These are phyloP conservation scores for Gryganskiella cystojenkinii DNA, from an alignment of 192 early-diverging fungal species.

Conservation along the genomic window DNA sequence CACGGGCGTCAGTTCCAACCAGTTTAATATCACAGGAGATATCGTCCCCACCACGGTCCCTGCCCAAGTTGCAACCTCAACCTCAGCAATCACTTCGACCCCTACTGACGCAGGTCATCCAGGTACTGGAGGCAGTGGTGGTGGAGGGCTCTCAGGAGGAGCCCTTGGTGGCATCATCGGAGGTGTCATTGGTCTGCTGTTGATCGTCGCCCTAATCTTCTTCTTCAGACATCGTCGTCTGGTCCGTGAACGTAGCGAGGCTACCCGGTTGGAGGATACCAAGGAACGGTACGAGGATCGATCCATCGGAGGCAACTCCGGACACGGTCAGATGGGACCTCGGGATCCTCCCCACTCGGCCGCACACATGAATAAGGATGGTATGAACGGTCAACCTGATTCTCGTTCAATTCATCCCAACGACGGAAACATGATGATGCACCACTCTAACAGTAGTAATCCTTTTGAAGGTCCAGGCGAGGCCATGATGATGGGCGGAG, in stretches of 20 bases:
- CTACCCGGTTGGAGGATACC: conserved; percentile 22
- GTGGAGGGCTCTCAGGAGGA: conserved; percentile 26
- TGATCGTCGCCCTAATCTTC: conserved; percentile 34
- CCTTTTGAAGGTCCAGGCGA: conserved; percentile 40
- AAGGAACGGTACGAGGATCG: conserved; percentile 28
- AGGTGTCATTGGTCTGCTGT: conserved; percentile 22
- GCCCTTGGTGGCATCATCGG: conserved; percentile 41
- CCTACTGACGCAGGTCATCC: neutral
- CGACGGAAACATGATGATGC: neutral
- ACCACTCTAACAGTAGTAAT: conserved; percentile 13
- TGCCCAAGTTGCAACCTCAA: neutral
- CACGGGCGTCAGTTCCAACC: conserved; percentile 11
- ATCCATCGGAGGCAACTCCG: neutral
- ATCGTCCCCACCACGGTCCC: neutral
- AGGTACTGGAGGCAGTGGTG: neutral
- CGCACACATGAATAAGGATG: no score
- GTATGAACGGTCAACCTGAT: conserved; percentile 1
- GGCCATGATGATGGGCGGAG: neutral
- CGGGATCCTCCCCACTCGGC: no score
- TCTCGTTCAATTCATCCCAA: conserved; percentile 1
- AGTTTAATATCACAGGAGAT: conserved; percentile 28
- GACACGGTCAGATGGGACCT: no score
- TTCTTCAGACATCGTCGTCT: conserved; percentile 36
- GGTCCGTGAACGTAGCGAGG: conserved; percentile 21
- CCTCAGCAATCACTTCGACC: neutral